phyloP scores from a whole-genome alignment of 2,329 filamentous ascomycete genomes.

The Xylariaceae sp. region DNA sequence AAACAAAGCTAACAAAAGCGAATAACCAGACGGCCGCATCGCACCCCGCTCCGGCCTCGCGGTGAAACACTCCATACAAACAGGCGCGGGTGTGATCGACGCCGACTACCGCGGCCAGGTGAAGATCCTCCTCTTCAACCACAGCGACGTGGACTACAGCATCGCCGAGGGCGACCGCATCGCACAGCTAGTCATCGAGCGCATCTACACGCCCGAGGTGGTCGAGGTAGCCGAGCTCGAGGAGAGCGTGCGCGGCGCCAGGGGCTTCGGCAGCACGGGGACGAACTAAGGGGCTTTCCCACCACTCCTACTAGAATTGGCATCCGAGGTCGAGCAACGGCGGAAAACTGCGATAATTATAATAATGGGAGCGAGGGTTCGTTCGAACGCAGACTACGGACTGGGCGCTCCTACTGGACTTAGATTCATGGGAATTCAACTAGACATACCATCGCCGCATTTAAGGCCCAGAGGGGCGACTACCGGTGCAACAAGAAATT shows the following conservation, averaged over 20 bases:
- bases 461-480: no score
- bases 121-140: slow-evolving; percentile 93
- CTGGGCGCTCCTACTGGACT: no score
- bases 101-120: slow-evolving; percentile 94
- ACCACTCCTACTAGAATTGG: no score
- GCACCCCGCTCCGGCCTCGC: slow-evolving; percentile 89
- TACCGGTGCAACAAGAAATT: no score
- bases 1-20: slow-evolving; percentile 1
- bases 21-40: slow-evolving; percentile 69
- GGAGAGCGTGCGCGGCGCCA: slow-evolving; percentile 83
- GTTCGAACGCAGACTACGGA: no score
- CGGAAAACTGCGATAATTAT: not conserved
- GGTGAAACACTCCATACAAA: slow-evolving; percentile 92
- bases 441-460: no score
- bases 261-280: slow-evolving; percentile 89
- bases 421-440: no score
- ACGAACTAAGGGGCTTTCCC: slow-evolving; percentile 21
- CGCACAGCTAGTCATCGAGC: slow-evolving; percentile 89
- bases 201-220: slow-evolving; percentile 90
- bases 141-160: slow-evolving; percentile 74
- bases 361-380: not conserved
- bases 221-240: slow-evolving; percentile 84
- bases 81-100: slow-evolving; percentile 93
- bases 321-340: no score
- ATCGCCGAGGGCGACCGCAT: slow-evolving; percentile 84